Evolutionary conservation across 2,329 filamentous ascomycete species (phyloP).

Genomic region (Boeremia lycopersici): DNA sequence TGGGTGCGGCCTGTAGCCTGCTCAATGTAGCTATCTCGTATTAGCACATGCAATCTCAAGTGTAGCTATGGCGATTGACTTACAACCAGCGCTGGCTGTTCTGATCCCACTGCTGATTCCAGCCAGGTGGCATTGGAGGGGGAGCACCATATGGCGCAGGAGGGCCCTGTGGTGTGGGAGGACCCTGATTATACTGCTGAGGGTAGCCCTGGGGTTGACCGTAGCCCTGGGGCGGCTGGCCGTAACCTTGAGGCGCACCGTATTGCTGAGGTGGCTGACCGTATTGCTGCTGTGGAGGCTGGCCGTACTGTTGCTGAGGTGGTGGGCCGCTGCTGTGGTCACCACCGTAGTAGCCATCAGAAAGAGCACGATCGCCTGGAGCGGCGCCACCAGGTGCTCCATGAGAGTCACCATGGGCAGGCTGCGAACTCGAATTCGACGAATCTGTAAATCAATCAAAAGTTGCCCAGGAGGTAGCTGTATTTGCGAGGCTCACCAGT

Average conservation of each 20-base stretch:
- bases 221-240: constrained; percentile 35
- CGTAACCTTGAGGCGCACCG: constrained; percentile 26
- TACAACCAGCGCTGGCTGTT: constrained; percentile 63
- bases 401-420: constrained; percentile 16
- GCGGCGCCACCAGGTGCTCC: constrained; percentile 23
- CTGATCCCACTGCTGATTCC: constrained; percentile 68
- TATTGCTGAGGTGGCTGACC: constrained; percentile 28
- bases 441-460: constrained; percentile 2
- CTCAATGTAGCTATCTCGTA: constrained; percentile 61
- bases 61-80: background rate
- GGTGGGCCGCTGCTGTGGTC: constrained; percentile 26
- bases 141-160: constrained; percentile 52
- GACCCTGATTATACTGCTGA: constrained; percentile 29
- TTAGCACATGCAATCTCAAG: background rate
- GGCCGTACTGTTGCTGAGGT: constrained; percentile 21
- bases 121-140: constrained; percentile 61
- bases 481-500: constrained; percentile 6
- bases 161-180: constrained; percentile 38
- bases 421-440: constrained; percentile 2
- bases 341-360: constrained; percentile 27
- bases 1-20: constrained; percentile 65
- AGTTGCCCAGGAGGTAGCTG: background rate
- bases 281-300: constrained; percentile 28
- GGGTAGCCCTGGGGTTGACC: constrained; percentile 33
- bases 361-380: constrained; percentile 28